Percentiles rank a stretch among this genome's conserved stretches.
Conservation (phyloP, 768 basidiomycete genomes). For the Trametes elegans region DNA sequence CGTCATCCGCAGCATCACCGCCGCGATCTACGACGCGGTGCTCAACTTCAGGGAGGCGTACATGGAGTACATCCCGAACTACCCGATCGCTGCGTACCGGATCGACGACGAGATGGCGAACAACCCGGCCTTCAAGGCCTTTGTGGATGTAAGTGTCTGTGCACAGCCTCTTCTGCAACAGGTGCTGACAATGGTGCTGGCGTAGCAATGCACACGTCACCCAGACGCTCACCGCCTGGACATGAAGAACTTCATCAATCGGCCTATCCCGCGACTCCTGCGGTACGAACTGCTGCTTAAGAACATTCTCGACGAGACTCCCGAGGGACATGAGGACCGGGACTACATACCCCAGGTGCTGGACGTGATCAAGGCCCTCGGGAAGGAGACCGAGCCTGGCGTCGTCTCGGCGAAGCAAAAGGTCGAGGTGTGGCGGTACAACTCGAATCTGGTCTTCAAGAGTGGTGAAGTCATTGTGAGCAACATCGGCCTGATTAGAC, state of each 20-base stretch:
- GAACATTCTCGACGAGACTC: constrained; percentile 74
- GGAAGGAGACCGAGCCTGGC: constrained; percentile 85
- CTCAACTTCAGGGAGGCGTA: constrained; percentile 92
- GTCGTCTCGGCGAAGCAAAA: constrained; percentile 84
- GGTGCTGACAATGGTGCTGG: neutral
- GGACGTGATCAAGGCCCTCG: constrained; percentile 82
- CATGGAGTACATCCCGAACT: constrained; percentile 90
- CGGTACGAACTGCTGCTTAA: constrained; percentile 87
- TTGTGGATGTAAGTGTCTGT: constrained; percentile 67
- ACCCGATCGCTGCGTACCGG: constrained; percentile 85
- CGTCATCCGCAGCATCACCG: constrained; percentile 73
- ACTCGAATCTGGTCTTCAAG: constrained; percentile 78
- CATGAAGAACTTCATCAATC: constrained; percentile 91
- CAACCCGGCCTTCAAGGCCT: constrained; percentile 76
- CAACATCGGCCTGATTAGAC: neutral
- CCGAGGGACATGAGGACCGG: constrained; percentile 73
- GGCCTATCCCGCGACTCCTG: constrained; percentile 85
- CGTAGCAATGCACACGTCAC: constrained; percentile 53
- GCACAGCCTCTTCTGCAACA: neutral
- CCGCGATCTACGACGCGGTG: constrained; percentile 83
- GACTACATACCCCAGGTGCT: constrained; percentile 82
- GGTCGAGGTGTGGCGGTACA: constrained; percentile 87
- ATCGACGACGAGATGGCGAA: constrained; percentile 86
- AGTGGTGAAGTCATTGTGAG: constrained; percentile 66
- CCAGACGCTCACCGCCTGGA: constrained; percentile 80